Percentiles rank a stretch among this genome's conserved stretches.
Evolutionary conservation across 2,329 filamentous ascomycete species (phyloP).

Genomic region (Fusarium secorum): DNA sequence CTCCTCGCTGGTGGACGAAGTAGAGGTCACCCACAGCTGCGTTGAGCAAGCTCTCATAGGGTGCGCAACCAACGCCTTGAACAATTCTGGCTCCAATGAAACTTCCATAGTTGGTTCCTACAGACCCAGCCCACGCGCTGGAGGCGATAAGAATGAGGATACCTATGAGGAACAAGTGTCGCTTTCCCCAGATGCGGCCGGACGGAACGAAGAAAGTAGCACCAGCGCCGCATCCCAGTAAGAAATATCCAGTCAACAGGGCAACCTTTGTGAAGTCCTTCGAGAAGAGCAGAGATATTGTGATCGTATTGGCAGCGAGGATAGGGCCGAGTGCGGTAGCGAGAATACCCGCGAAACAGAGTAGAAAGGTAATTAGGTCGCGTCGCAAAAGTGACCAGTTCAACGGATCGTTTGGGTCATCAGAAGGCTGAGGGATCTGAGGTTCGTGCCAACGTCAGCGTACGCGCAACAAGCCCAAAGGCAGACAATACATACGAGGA

Average conservation of each 20-base stretch:
- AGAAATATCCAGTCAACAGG: slow-evolving; percentile 84
- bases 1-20: slow-evolving; percentile 83
- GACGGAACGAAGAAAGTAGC: slow-evolving; percentile 88
- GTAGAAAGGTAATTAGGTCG: slow-evolving; percentile 78
- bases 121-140: slow-evolving; percentile 79
- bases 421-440: slow-evolving; percentile 79
- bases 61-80: slow-evolving; percentile 85
- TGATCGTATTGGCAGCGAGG: slow-evolving; percentile 86
- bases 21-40: slow-evolving; percentile 89
- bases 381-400: slow-evolving; percentile 87
- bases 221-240: slow-evolving; percentile 81
- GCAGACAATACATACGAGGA: slow-evolving; percentile 71
- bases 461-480: background rate
- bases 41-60: slow-evolving; percentile 90
- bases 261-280: slow-evolving; percentile 78
- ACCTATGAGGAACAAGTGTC: slow-evolving; percentile 85
- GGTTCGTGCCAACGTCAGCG: slow-evolving; percentile 16
- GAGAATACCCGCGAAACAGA: slow-evolving; percentile 83
- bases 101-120: slow-evolving; percentile 71
- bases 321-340: slow-evolving; percentile 86
- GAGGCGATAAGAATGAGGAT: slow-evolving; percentile 76
- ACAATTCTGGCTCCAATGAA: slow-evolving; percentile 81
- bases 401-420: slow-evolving; percentile 89
- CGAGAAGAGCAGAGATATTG: slow-evolving; percentile 72
- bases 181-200: slow-evolving; percentile 90